phyloP scores from a whole-genome alignment of 2,329 filamentous ascomycete species.

The Phyllosticta paracitricarpa region DNA sequence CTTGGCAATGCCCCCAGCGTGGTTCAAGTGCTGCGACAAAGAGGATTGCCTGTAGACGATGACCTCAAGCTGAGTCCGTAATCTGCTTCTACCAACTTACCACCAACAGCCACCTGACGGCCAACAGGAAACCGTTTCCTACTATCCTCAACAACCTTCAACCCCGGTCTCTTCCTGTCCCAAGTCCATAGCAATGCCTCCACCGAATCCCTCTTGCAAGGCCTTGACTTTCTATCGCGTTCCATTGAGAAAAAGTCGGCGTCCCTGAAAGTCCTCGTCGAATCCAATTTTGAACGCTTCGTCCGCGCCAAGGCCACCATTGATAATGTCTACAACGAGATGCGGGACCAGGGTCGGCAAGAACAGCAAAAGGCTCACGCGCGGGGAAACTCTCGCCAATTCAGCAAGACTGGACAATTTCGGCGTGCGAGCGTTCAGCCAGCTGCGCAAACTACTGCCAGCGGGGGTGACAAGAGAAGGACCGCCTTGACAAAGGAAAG shows the following conservation, averaged over 20 bases:
- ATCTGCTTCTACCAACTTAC: neutral
- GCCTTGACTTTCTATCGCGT: conserved; percentile 73
- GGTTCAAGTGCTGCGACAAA: conserved; percentile 63
- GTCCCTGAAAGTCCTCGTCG: conserved; percentile 88
- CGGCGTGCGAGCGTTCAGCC: conserved; percentile 37
- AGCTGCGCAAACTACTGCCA: conserved; percentile 17
- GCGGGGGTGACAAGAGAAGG: conserved; percentile 57
- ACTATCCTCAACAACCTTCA: conserved; percentile 91
- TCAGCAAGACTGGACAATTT: conserved; percentile 32
- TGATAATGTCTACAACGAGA: conserved; percentile 97
- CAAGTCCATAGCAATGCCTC: conserved; percentile 83
- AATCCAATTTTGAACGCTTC: conserved; percentile 97
- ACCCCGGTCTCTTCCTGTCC: conserved; percentile 80
- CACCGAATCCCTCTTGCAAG: conserved; percentile 67
- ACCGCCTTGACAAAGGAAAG: conserved; percentile 89
- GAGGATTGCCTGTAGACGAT: conserved; percentile 74
- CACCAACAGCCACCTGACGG: neutral
- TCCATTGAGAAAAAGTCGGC: conserved; percentile 98
- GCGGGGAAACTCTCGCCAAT: conserved; percentile 53
- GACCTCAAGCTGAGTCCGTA: conserved; percentile 63
- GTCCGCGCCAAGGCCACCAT: conserved; percentile 96
- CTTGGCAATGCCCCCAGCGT: conserved; percentile 83
- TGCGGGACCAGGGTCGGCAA: conserved; percentile 62
- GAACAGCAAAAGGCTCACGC: conserved; percentile 24
- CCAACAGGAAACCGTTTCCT: conserved; percentile 78